Evolutionary conservation across 257 asterid genomes (phyloP), one percentile per base, ranked within the genome.

Genomic region (Solanum chmielewskii): DNA sequence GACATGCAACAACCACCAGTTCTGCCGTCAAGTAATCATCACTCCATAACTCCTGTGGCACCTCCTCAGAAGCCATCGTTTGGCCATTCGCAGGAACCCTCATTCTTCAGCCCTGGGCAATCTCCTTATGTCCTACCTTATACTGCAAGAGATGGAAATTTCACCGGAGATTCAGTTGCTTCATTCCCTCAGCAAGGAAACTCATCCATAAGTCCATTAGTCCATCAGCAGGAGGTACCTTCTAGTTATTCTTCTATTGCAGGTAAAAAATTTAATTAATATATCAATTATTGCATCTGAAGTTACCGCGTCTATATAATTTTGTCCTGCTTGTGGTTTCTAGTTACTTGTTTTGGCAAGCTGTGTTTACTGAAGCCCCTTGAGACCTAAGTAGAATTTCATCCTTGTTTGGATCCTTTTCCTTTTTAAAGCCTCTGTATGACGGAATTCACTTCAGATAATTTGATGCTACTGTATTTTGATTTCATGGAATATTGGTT

Each of bases 201-300:
- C 86, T 91, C 95, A 64, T 92, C 97, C 84, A 89, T 90, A 83
- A 93, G 91, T 89, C 92, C 97, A 92, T 88, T 93, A 70, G 92
- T 91, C 93, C 97, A 91, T 92, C 99, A 90, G 99, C 99, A 95
- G 99, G 99, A 97, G 99, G 99, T 97, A 97, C 97, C 99, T 97
- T 97, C 98, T 97, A 96, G 99, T 97, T 97, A 97, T 97, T 94
- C 99, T 96, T 95, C 99, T 95, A 91, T 93, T 92, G 90, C 98
- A 97, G 99, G 99, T 97, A 97, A 97, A 93, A 91, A 85, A 89
- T 89, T 91, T 88, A 91, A 83, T 92, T 82, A 87, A 90, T 89
- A 83, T 91, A 85, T 86, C 89, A 89, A 89, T 84, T 91, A 89
- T 87, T 90, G 91, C 93, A 85, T 83, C 86, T 88, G 93, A 92